Base-by-base conservation (phyloP, 202 grass and related monocot genomes). In the Zizania palustris region DNA sequence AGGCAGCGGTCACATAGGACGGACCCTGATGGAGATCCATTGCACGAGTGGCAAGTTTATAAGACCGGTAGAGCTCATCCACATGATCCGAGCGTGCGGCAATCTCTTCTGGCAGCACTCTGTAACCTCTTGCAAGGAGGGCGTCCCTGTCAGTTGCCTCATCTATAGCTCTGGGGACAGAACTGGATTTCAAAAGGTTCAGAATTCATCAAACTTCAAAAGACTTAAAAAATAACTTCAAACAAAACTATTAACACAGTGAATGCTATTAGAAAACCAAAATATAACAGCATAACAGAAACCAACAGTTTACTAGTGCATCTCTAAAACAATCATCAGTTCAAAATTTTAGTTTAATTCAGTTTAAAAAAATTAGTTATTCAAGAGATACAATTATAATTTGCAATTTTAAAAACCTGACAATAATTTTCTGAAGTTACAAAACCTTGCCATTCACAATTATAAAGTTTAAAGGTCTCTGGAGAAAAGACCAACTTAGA, bases 11-110 rank as follows among this genome's bases (percentile, higher is more conserved):
- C 56, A 3, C 28, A 11, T 82, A 74, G 15, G 75, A 48, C 39
- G 64, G 81, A 11, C 44, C 72, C 7, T 45, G 73, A 22, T 37
- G 59, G 15, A 77, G 54, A 50, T 82, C 79, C 68, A 76, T 63
- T 6, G 44, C 44, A 5, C 64, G 74, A 45, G 84, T 60, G 56
- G 71, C 81, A 13, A 71, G 71, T 50, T 49, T 79, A 67, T 86
- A 82, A 62, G 82, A 73, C 43, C 49, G 81, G 71, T 92, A 92
- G 51, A 82, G 65, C 44, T 88, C 89, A 38, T 85, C 74, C 59
- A 79, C 60, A 1, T 2, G 65, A 67, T 67, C 78, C 12, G 81
- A 12, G 49, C 59, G 84, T 19, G 65, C 45, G 6, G 22, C 80
- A 7, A 87, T 49, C 28, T 84, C 81, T 28, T 64, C 60, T 53